Percentiles rank a stretch among this genome's conserved stretches.
Conservation (phyloP, 352 stramenopile species). For the Pythium plurisporium region DNA sequence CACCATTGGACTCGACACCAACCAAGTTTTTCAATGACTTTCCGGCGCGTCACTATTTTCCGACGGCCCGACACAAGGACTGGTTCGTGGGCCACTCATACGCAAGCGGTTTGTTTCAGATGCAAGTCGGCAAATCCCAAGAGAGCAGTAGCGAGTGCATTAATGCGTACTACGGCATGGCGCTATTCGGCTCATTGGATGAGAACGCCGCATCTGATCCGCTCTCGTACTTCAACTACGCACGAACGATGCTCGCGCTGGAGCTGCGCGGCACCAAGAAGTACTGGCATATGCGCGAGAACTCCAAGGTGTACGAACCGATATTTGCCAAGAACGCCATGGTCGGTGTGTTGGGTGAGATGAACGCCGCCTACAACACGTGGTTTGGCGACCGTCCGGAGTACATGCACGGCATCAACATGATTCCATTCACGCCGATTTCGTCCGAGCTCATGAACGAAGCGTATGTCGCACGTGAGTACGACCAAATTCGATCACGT, state of each 20-base stretch:
- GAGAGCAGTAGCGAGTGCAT: conserved; percentile 94
- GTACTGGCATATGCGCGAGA: conserved; percentile 94
- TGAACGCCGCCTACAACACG: conserved; percentile 77
- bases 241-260: conserved; percentile 87
- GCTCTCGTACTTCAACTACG: conserved; percentile 79
- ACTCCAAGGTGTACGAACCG: conserved; percentile 73
- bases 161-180: conserved; percentile 95
- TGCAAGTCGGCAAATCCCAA: conserved; percentile 94
- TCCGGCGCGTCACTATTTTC: conserved; percentile 62
- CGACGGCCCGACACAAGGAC: conserved; percentile 91
- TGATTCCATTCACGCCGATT: conserved; percentile 79
- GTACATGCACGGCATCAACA: conserved; percentile 83
- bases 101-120: conserved; percentile 93
- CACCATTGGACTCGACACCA: conserved; percentile 36
- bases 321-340: conserved; percentile 74
- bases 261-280: conserved; percentile 92
- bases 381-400: conserved; percentile 75
- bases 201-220: conserved; percentile 24
- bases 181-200: conserved; percentile 79
- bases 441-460: conserved; percentile 57
- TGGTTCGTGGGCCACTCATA: conserved; percentile 97
- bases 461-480: conserved; percentile 53
- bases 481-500: conserved; percentile 42
- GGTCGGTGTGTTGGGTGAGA: conserved; percentile 73
- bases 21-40: conserved; percentile 55